Evolutionary conservation across 495 filamentous ascomycete species (phyloP).

Genomic region (Aspergillus hancockii): DNA sequence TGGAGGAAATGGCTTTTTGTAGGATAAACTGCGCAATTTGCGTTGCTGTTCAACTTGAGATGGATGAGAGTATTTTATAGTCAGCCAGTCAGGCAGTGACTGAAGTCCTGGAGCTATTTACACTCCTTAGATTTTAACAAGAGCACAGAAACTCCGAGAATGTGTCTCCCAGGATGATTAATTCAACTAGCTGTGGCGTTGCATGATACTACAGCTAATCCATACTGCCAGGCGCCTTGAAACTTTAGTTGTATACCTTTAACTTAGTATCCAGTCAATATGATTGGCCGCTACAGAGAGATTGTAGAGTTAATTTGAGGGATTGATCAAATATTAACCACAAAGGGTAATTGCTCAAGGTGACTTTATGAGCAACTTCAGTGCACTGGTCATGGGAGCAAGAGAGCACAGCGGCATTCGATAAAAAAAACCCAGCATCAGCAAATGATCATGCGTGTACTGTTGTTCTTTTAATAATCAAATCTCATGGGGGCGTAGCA

Average conservation of each 20-base stretch:
- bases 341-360: not conserved
- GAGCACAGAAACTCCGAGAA: constrained; percentile 1
- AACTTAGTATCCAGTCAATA: not conserved
- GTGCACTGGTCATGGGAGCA: not conserved
- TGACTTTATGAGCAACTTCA: not conserved
- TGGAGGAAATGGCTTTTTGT: not conserved
- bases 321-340: not conserved
- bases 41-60: not conserved
- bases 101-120: not conserved
- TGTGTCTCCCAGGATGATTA: not conserved
- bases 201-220: not conserved
- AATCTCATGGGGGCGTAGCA: not conserved
- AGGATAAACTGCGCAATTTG: not conserved
- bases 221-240: not conserved
- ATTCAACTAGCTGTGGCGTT: constrained; percentile 1
- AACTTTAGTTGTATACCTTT: not conserved
- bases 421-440: not conserved
- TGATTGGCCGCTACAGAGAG: not conserved
- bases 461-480: not conserved
- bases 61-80: not conserved
- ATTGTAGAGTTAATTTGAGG: not conserved
- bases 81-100: not conserved
- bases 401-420: not conserved
- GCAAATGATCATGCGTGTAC: not conserved
- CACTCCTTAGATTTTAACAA: not conserved